phyloP scores from a whole-genome alignment of 2,329 filamentous ascomycete genomes.

The Fusarium pseudocircinatum region DNA sequence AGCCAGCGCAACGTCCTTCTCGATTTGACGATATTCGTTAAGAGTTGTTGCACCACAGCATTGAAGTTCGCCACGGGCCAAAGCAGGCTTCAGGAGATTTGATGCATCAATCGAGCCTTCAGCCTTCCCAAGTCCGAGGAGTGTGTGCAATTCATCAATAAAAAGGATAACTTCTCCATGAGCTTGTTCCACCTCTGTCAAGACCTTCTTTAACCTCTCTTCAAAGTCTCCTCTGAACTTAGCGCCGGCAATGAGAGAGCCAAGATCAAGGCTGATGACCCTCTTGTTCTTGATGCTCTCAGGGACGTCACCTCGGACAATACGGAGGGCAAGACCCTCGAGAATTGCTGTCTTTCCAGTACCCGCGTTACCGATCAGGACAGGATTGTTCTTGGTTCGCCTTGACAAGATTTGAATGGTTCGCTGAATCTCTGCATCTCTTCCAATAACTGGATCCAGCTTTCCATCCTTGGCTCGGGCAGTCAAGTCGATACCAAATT shows the following conservation, averaged over 20 bases:
- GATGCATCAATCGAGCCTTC: constrained; percentile 97
- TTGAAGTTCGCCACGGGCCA: constrained; percentile 93
- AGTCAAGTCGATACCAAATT: constrained; percentile 92
- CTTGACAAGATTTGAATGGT: constrained; percentile 94
- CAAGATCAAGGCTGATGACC: constrained; percentile 87
- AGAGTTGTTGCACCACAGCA: constrained; percentile 95
- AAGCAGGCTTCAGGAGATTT: constrained; percentile 90
- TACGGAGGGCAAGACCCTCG: constrained; percentile 88
- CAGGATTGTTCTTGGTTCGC: constrained; percentile 94
- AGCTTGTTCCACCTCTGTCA: constrained; percentile 91
- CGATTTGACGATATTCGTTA: constrained; percentile 90
- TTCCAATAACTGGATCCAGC: constrained; percentile 93
- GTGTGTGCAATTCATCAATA: constrained; percentile 91
- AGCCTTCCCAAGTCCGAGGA: constrained; percentile 91
- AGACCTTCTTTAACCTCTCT: constrained; percentile 87
- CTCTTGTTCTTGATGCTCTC: constrained; percentile 96
- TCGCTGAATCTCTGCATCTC: constrained; percentile 89
- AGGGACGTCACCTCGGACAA: constrained; percentile 91
- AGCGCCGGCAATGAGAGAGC: constrained; percentile 91
- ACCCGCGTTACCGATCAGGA: constrained; percentile 90
- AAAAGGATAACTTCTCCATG: constrained; percentile 93
- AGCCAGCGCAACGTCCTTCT: constrained; percentile 94
- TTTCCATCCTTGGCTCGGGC: constrained; percentile 86
- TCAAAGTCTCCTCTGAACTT: constrained; percentile 98
- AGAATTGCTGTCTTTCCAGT: constrained; percentile 95